These are phyloP conservation scores for Aspergillus awamori DNA, from an alignment of 2,329 filamentous ascomycete species.

Conservation along the genomic window DNA sequence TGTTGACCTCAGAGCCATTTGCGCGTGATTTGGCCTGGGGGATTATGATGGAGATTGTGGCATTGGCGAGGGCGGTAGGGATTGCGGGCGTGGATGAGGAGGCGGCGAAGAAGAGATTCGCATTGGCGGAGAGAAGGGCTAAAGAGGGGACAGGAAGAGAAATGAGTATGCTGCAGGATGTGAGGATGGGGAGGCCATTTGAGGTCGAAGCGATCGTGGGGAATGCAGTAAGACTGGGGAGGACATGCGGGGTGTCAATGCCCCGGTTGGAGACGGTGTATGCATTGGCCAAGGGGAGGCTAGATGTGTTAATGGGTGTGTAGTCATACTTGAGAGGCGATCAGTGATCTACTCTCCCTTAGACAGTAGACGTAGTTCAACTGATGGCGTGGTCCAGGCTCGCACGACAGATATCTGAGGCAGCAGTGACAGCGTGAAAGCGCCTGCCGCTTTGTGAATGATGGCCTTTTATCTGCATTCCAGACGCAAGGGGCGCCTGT, in stretches of 20 bases:
- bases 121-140: constrained; percentile 40
- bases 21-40: constrained; percentile 42
- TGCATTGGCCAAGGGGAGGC: constrained; percentile 43
- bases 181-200: constrained; percentile 44
- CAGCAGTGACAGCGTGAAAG: too few relatives aligned
- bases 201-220: constrained; percentile 57
- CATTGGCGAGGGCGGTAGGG: constrained; percentile 46
- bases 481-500: too few relatives aligned
- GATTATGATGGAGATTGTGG: constrained; percentile 51
- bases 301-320: constrained; percentile 11
- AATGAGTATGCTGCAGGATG: constrained; percentile 56
- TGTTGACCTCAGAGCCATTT: constrained; percentile 43
- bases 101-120: constrained; percentile 42
- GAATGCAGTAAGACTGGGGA: constrained; percentile 48
- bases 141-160: constrained; percentile 44
- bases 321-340: not conserved
- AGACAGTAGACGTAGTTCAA: not conserved
- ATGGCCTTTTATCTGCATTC: too few relatives aligned
- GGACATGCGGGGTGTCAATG: constrained; percentile 43
- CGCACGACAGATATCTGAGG: too few relatives aligned
- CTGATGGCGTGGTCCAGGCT: not conserved
- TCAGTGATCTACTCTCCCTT: too few relatives aligned
- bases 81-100: constrained; percentile 41
- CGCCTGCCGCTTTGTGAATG: too few relatives aligned
- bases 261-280: constrained; percentile 51